A percentile compares a stretch with the other conserved stretches of the same genome.
phyloP scores from a whole-genome alignment of 2,329 filamentous ascomycete genomes.

The Lojkania enalia region DNA sequence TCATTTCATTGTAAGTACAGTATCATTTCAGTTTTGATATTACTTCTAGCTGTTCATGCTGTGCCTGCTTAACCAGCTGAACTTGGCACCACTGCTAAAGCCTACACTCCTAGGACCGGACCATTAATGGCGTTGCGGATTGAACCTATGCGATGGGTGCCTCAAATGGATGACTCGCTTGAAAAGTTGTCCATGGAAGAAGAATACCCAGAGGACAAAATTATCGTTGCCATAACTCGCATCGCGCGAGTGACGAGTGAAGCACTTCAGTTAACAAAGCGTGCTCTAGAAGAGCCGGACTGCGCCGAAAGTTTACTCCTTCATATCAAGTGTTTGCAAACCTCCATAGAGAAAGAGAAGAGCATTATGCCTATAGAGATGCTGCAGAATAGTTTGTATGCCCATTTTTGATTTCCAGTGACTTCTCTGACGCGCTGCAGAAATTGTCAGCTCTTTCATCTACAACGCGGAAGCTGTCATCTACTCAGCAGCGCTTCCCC shows the following conservation, averaged over 20 bases:
- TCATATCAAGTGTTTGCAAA: constrained; percentile 18
- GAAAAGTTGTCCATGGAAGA: constrained; percentile 50
- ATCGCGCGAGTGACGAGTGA: constrained; percentile 31
- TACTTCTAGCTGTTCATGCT: no score
- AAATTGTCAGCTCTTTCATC: constrained; percentile 14
- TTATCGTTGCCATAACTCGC: constrained; percentile 51
- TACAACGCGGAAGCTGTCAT: constrained; percentile 12
- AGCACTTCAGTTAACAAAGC: constrained; percentile 23
- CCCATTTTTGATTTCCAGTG: no score
- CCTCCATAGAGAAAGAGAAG: constrained; percentile 15
- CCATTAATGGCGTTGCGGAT: constrained; percentile 16
- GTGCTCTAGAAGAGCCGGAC: constrained; percentile 21
- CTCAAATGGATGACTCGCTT: constrained; percentile 62
- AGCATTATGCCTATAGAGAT: constrained; percentile 10
- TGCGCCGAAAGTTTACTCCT: constrained; percentile 13
- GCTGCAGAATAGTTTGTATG: constrained; percentile 21
- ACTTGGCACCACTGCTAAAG: no score
- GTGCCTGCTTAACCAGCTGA: no score
- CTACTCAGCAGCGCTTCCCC: constrained; percentile 10
- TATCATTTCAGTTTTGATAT: no score
- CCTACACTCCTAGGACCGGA: no score
- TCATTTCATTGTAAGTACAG: constrained; percentile 45
- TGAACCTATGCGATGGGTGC: constrained; percentile 60
- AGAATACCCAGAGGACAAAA: constrained; percentile 55
- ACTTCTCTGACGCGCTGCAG: constrained; percentile 7